Evolutionary conservation across 257 asterid genomes (phyloP).

Genomic region (Solanum neorickii): DNA sequence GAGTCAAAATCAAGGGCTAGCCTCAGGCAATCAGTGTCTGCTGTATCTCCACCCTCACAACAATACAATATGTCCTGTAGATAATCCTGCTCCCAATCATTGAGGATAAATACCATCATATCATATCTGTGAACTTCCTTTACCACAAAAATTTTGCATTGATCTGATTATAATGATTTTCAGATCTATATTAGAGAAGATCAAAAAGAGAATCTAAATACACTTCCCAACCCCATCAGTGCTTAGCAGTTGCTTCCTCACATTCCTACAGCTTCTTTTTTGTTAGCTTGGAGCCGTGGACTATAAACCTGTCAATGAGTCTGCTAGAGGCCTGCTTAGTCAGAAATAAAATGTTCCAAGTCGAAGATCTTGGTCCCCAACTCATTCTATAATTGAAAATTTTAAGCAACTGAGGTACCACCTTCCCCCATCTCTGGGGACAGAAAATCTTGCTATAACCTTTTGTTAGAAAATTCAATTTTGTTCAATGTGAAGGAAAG

Average conservation of each 20-base stretch:
- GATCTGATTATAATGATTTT: not conserved
- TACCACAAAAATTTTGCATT: not conserved
- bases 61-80: not conserved
- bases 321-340: not conserved
- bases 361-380: not conserved
- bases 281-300: not conserved
- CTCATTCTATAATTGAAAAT: not conserved
- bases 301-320: not conserved
- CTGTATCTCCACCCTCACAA: not conserved
- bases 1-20: not conserved
- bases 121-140: not conserved
- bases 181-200: not conserved
- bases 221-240: not conserved
- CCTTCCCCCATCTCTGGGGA: not conserved
- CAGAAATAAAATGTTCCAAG: not conserved
- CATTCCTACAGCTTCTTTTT: not conserved
- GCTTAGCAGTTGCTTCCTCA: not conserved
- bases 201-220: not conserved
- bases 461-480: not conserved
- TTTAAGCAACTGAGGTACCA: not conserved
- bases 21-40: not conserved
- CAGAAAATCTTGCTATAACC: not conserved
- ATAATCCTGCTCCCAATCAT: not conserved
- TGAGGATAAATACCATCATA: not conserved
- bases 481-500: not conserved